Conservation (phyloP, 441 rosid species). For the Rhodomyrtus psidioides region DNA sequence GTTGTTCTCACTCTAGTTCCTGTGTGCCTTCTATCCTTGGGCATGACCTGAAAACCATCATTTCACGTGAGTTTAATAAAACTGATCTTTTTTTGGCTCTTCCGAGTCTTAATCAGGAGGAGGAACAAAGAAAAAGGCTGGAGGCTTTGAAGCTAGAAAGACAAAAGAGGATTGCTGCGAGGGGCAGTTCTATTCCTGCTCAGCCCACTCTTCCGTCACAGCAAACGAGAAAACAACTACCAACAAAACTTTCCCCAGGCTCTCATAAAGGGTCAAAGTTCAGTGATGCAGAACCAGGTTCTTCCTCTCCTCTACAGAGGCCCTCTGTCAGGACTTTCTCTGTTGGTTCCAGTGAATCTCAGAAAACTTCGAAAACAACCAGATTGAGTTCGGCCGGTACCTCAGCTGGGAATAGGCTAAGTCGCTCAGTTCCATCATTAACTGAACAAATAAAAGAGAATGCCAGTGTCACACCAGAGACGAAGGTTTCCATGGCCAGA, state of each 20-base stretch:
- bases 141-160: conserved; percentile 83
- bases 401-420: conserved; percentile 50
- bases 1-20: background rate
- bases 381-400: conserved; percentile 42
- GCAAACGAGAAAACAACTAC: conserved; percentile 44
- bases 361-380: conserved; percentile 44
- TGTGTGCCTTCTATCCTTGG: background rate
- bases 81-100: background rate
- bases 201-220: conserved; percentile 35
- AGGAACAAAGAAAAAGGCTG: conserved; percentile 64
- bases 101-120: conserved; percentile 45
- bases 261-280: conserved; percentile 73
- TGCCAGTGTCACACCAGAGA: conserved; percentile 27
- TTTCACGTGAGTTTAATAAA: background rate
- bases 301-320: conserved; percentile 66
- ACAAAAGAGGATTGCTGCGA: conserved; percentile 90
- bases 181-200: conserved; percentile 41
- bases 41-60: background rate
- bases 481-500: conserved; percentile 57
- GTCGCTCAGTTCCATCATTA: conserved; percentile 63
- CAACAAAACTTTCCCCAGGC: conserved; percentile 57
- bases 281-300: conserved; percentile 74
- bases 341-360: conserved; percentile 36
- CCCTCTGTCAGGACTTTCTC: conserved; percentile 38
- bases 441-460: conserved; percentile 54